These are phyloP conservation scores for Gaeumannomyces tritici DNA, from an alignment of 2,329 filamentous ascomycete species.

Conservation along the genomic window DNA sequence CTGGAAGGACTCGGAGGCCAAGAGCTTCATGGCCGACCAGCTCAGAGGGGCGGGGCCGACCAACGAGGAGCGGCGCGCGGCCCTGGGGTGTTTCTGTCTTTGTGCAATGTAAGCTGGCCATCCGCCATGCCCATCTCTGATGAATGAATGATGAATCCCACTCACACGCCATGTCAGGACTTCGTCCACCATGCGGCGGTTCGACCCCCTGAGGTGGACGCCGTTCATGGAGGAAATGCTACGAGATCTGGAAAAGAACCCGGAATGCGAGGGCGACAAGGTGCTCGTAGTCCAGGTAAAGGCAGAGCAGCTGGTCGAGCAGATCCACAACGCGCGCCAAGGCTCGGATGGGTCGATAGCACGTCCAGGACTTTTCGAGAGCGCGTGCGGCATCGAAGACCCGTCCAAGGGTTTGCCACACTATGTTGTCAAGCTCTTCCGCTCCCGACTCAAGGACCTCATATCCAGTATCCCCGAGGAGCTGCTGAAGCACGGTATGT, in stretches of 20 bases:
- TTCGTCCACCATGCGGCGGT: conserved; percentile 25
- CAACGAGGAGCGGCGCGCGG: conserved; percentile 37
- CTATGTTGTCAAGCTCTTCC: conserved; percentile 15
- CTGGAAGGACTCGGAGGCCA: conserved; percentile 11
- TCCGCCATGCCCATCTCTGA: not conserved
- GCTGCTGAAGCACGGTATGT: conserved; percentile 14
- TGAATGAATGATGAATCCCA: not conserved
- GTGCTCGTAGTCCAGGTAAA: conserved; percentile 32
- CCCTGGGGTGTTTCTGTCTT: conserved; percentile 35
- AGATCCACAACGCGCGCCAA: conserved; percentile 15
- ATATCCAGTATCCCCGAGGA: conserved; percentile 13
- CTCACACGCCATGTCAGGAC: conserved; percentile 13
- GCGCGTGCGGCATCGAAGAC: not conserved
- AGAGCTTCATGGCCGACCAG: conserved; percentile 7
- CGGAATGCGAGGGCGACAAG: conserved; percentile 38
- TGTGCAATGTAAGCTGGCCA: conserved; percentile 21
- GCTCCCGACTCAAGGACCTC: conserved; percentile 15
- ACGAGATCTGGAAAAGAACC: conserved; percentile 29
- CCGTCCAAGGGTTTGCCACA: conserved; percentile 8
- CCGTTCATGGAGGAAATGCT: conserved; percentile 49
- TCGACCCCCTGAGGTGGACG: conserved; percentile 47
- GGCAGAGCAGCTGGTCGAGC: conserved; percentile 29
- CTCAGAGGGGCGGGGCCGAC: conserved; percentile 20
- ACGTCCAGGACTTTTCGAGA: not conserved
- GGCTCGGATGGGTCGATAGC: conserved; percentile 7